phyloP scores from a whole-genome alignment of 2,329 filamentous ascomycete genomes.

The Penicillium frequentans region DNA sequence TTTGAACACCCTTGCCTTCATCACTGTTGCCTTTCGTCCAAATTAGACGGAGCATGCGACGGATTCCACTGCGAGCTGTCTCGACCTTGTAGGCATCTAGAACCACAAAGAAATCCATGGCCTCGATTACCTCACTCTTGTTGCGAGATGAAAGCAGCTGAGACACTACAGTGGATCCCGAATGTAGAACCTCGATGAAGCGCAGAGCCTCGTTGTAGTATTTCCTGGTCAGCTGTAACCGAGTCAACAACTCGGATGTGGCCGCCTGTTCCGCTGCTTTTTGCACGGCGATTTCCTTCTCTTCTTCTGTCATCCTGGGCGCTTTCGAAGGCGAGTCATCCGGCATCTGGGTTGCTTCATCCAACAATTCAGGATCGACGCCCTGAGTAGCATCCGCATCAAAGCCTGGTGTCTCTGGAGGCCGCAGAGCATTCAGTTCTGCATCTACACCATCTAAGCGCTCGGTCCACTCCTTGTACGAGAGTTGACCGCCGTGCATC shows the following conservation, averaged over 20 bases:
- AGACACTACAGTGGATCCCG: constrained; percentile 75
- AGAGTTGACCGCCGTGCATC: constrained; percentile 84
- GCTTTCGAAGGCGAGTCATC: constrained; percentile 65
- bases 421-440: constrained; percentile 78
- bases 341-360: constrained; percentile 82
- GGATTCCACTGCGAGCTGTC: constrained; percentile 86
- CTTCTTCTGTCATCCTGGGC: constrained; percentile 72
- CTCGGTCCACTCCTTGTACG: constrained; percentile 79
- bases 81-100: constrained; percentile 96
- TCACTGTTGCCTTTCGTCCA: constrained; percentile 99
- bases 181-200: constrained; percentile 89
- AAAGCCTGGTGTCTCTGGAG: constrained; percentile 70
- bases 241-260: constrained; percentile 82
- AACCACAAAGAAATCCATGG: constrained; percentile 97
- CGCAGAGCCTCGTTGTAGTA: constrained; percentile 92
- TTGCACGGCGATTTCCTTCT: constrained; percentile 69
- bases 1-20: constrained; percentile 96
- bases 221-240: constrained; percentile 80
- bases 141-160: constrained; percentile 92
- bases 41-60: constrained; percentile 92
- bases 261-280: constrained; percentile 85
- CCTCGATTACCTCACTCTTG: constrained; percentile 97
- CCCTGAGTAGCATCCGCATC: constrained; percentile 70
- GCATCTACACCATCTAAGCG: constrained; percentile 79
- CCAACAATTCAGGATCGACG: constrained; percentile 75